Base-by-base conservation (phyloP, 169 alveolate genomes). In the Condylostoma magnum region DNA sequence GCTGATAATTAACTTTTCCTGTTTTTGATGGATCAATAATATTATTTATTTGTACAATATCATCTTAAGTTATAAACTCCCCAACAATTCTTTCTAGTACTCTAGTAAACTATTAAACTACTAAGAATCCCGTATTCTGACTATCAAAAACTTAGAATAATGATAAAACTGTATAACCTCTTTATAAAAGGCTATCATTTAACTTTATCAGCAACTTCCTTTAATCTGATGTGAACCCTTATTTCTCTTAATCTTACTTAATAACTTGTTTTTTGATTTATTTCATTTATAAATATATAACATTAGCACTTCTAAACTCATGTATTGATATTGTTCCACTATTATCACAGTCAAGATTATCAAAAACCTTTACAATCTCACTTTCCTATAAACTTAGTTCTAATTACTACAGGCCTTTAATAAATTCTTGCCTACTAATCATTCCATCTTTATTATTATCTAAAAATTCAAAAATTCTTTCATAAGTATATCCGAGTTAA, bases 261-360 rank as follows among this genome's bases (percentile, higher is more conserved):
- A n/a, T n/a, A n/a, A n/a, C n/a, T n/a, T n/a, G n/a, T n/a, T n/a
- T n/a, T n/a, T n/a, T n/a, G n/a, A n/a, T n/a, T n/a, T n/a, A n/a
- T n/a, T n/a, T n/a, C n/a, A n/a, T n/a, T n/a, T n/a, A n/a, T n/a
- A n/a, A n/a, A n/a, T n/a, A n/a, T n/a, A n/a, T n/a, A n/a, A n/a
- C n/a, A n/a, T n/a, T n/a, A 25, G 50, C 73, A 15, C 44, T 31
- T 41, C 73, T 22, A 22, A 63, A 63, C 60, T 63, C 73, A n/a
- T 63, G 58, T 27, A 63, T n/a, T 2, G 73, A 63, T 25, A 63
- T 33, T 5, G 37, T 18, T 15, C 73, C 73, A n/a, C 47, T 43
- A 8, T n/a, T 12, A n/a, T 63, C 60, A 20, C 22, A 25, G 41
- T 63, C 73, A 36, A 63, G 38, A 44, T 36, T 57, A 8, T 46